These are phyloP conservation scores for Anthracocystis setariae DNA, from an alignment of 1,284 basidiomycete species.

Conservation along the genomic window DNA sequence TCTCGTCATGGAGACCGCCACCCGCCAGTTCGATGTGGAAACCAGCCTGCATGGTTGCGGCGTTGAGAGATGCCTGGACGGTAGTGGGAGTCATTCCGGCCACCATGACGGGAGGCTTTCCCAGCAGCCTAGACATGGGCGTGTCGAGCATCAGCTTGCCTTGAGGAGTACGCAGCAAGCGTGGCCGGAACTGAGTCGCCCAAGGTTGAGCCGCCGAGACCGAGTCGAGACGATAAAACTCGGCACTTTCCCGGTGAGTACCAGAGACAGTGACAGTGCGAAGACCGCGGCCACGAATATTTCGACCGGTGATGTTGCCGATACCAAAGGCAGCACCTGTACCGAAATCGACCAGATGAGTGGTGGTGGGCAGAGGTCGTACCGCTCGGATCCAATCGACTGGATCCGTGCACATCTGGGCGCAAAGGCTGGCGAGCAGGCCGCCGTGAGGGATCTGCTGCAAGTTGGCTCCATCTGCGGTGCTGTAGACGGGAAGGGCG, in stretches of 20 bases:
- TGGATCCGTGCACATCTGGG: slow-evolving; percentile 87
- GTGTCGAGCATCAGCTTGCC: slow-evolving; percentile 76
- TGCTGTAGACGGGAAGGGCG: slow-evolving; percentile 87
- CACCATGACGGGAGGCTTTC: slow-evolving; percentile 97
- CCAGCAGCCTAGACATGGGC: slow-evolving; percentile 93
- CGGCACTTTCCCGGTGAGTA: slow-evolving; percentile 52
- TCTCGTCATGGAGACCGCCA: slow-evolving; percentile 93
- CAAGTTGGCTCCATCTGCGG: slow-evolving; percentile 72
- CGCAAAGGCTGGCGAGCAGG: slow-evolving; percentile 56
- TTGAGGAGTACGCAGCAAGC: slow-evolving; percentile 86
- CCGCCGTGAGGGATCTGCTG: slow-evolving; percentile 38
- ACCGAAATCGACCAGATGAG: slow-evolving; percentile 92
- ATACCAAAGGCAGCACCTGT: slow-evolving; percentile 93
- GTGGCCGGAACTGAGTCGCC: no score
- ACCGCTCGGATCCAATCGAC: slow-evolving; percentile 94
- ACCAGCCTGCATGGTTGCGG: slow-evolving; percentile 87
- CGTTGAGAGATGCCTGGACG: slow-evolving; percentile 61
- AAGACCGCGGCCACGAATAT: slow-evolving; percentile 90
- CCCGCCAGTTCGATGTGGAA: slow-evolving; percentile 97
- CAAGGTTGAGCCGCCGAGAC: slow-evolving; percentile 83
- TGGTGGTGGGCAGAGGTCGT: slow-evolving; percentile 83
- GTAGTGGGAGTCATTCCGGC: slow-evolving; percentile 81
- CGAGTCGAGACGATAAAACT: slow-evolving; percentile 85
- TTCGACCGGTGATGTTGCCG: slow-evolving; percentile 86
- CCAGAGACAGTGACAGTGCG: slow-evolving; percentile 72